phyloP scores from a whole-genome alignment of 2,329 filamentous ascomycete genomes.

The Aspergillus hortae region DNA sequence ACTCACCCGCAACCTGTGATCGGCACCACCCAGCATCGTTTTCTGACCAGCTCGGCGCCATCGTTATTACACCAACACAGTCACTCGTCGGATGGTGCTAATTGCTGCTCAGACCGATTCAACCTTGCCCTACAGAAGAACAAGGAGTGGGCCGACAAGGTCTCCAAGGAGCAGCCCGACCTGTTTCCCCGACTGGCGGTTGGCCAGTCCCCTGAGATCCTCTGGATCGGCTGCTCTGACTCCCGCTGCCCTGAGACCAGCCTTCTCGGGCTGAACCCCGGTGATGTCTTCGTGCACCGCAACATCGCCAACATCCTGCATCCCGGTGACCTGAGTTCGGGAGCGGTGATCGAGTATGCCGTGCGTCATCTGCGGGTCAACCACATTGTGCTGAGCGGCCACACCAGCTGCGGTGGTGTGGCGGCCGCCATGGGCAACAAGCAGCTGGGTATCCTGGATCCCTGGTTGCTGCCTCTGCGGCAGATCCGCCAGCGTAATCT shows the following conservation, averaged over 20 bases:
- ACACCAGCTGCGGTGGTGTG: conserved; percentile 59
- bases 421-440: conserved; percentile 53
- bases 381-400: conserved; percentile 60
- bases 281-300: conserved; percentile 84
- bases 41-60: conserved; percentile 19
- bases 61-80: conserved; percentile 14
- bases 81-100: conserved; percentile 12
- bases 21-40: conserved; percentile 10
- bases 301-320: conserved; percentile 86
- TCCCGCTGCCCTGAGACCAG: conserved; percentile 81
- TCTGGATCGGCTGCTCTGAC: conserved; percentile 88
- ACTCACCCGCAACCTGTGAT: background rate
- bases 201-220: conserved; percentile 60
- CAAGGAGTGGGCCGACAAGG: conserved; percentile 66
- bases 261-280: conserved; percentile 71
- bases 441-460: conserved; percentile 58
- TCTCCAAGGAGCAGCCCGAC: conserved; percentile 62
- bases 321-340: conserved; percentile 69
- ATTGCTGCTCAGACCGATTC: conserved; percentile 51
- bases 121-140: conserved; percentile 64
- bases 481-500: conserved; percentile 53
- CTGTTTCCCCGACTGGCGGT: conserved; percentile 66
- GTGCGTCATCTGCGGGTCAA: conserved; percentile 67
- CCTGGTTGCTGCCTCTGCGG: conserved; percentile 58
- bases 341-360: conserved; percentile 75